A percentile compares a stretch with the other conserved stretches of the same genome.
Conservation (phyloP, 2,329 filamentous ascomycete genomes). For the Cladosporium phlei region DNA sequence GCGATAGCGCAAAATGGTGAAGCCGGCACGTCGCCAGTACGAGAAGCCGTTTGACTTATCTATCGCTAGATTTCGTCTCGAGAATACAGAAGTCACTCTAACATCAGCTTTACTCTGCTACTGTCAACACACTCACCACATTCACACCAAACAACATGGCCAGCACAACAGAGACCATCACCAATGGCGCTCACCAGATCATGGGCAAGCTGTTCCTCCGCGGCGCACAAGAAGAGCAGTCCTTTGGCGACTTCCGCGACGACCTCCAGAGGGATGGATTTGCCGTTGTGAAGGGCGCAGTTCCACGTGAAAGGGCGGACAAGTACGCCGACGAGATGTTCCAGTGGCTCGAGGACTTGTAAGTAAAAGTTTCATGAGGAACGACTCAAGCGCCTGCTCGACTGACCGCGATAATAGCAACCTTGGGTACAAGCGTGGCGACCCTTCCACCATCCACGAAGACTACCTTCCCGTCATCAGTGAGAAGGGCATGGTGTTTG, state of each 20-base stretch:
- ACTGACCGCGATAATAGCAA: slow-evolving; percentile 20
- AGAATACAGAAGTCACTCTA: too few relatives aligned
- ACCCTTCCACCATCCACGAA: slow-evolving; percentile 34
- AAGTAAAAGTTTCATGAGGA: too few relatives aligned
- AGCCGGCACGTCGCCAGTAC: too few relatives aligned
- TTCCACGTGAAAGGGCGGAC: slow-evolving; percentile 39
- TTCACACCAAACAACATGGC: not conserved
- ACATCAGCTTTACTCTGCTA: too few relatives aligned
- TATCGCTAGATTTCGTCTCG: too few relatives aligned
- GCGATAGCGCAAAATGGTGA: too few relatives aligned
- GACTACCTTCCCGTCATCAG: slow-evolving; percentile 36
- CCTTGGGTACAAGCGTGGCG: slow-evolving; percentile 35
- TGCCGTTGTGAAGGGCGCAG: slow-evolving; percentile 43
- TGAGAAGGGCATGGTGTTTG: slow-evolving; percentile 28
- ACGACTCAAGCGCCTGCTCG: too few relatives aligned
- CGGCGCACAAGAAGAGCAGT: not conserved
- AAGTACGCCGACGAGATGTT: slow-evolving; percentile 31
- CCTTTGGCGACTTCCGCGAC: slow-evolving; percentile 31
- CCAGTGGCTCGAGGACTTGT: slow-evolving; percentile 33
- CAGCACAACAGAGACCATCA: not conserved
- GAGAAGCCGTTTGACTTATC: too few relatives aligned
- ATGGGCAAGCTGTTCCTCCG: slow-evolving; percentile 4
- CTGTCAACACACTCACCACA: too few relatives aligned
- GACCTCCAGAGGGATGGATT: slow-evolving; percentile 39
- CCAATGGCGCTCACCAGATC: not conserved